Percentiles rank a stretch among this genome's conserved stretches.
Evolutionary conservation across 2,329 filamentous ascomycete species (phyloP).

Genomic region (Onygenales sp.): DNA sequence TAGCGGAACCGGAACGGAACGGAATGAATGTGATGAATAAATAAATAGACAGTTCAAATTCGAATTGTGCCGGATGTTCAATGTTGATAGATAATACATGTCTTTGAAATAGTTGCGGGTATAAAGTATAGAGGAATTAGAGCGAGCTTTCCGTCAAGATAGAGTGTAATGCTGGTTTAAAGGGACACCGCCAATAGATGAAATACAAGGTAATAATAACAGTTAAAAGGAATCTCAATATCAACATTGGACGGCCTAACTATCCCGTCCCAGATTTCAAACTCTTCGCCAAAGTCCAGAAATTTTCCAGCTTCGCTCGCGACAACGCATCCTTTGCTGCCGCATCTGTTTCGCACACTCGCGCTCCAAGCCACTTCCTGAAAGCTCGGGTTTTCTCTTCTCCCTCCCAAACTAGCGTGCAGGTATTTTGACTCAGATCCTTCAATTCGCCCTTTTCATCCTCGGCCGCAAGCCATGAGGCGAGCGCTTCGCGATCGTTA

Average conservation of each 20-base stretch:
- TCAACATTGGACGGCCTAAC: neutral
- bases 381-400: constrained; percentile 73
- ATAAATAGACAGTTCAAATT: neutral
- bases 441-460: constrained; percentile 70
- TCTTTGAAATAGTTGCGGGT: neutral
- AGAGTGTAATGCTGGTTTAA: too few species aligned
- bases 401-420: constrained; percentile 80
- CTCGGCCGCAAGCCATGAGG: constrained; percentile 67
- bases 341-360: constrained; percentile 85
- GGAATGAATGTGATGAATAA: too few species aligned
- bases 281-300: constrained; percentile 84
- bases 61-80: neutral
- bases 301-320: constrained; percentile 83
- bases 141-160: too few species aligned
- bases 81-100: neutral
- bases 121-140: too few species aligned
- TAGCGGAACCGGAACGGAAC: too few species aligned
- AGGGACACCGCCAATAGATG: too few species aligned
- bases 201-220: neutral
- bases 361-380: constrained; percentile 70
- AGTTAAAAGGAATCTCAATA: neutral
- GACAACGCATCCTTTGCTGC: constrained; percentile 74
- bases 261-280: constrained; percentile 21
- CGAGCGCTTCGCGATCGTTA: constrained; percentile 49
- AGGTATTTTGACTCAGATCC: constrained; percentile 73